Base-by-base conservation (phyloP, 2,329 filamentous ascomycete genomes). In the Didymella keratinophila region DNA sequence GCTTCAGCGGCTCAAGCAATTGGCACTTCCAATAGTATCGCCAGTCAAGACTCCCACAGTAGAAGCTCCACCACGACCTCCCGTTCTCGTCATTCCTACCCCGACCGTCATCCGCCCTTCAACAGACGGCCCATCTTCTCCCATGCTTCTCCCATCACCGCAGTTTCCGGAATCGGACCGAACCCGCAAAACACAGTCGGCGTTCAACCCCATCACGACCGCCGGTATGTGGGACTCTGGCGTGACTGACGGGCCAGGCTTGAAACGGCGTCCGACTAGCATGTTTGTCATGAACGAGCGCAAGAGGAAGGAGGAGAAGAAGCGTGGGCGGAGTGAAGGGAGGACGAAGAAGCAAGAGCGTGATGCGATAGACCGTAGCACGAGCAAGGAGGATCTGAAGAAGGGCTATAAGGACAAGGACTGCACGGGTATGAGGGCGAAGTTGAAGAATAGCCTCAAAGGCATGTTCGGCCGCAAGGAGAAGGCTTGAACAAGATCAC, bases 201-300 rank as follows among this genome's bases (percentile, higher is more conserved):
- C 72, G 0, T 74, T 71, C 60, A 67, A 74, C 30, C 73, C 74
- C 4, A 60, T 75, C 16, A 70, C 67, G 0, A 76, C 74, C n/a
- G 66, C 71, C 7, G 72, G 74, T 5, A 47, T 77, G 42, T 77
- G 74, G 74, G 74, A 76, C 46, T 76, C 72, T 1, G 73, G 72
- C 1, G 68, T 75, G 9, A 58, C 62, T 0, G 71, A 75, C 8
- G 67, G 67, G 10, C 60, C 65, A 2, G 63, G 69, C 1, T 48
- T 73, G n/a, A 73, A 71, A 51, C 58, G 55, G 16, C 65, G 71
- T 18, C 72, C 73, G 2, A 75, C 72, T 1, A 75, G 74, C 61
- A 66, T 76, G 66, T 68, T 73, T 9, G 67, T 74, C 27, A 61
- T 73, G 47, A 73, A 71, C 25, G 70, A 73, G 56, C 73, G 71